A percentile compares a stretch with the other conserved stretches of the same genome.
These are phyloP conservation scores for Colletotrichum cereale DNA, from an alignment of 2,329 filamentous ascomycete genomes.

Conservation along the genomic window DNA sequence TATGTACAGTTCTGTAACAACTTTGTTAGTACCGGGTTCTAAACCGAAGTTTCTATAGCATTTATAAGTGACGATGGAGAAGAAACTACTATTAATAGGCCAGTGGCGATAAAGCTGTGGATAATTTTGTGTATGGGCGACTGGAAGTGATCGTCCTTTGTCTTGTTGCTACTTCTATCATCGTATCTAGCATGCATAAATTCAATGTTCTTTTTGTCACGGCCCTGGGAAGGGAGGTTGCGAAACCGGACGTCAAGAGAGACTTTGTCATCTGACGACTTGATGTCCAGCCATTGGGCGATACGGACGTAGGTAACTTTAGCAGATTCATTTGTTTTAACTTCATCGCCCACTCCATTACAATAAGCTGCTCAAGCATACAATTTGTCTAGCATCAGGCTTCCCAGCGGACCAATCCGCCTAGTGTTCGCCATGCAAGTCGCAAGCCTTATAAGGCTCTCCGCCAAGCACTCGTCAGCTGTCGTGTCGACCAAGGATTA, in stretches of 20 bases:
- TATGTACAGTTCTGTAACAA: constrained; percentile 37
- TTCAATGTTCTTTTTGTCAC: constrained; percentile 37
- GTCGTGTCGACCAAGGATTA: not conserved
- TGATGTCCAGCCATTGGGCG: no score
- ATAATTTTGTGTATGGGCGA: constrained; percentile 41
- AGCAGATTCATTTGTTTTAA: no score
- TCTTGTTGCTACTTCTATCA: constrained; percentile 9
- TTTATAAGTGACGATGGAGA: not conserved
- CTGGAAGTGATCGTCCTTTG: constrained; percentile 21
- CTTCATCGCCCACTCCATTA: no score
- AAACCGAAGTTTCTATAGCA: no score
- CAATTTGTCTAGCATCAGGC: not conserved
- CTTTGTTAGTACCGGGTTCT: constrained; percentile 8
- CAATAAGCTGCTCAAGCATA: no score
- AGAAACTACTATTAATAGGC: constrained; percentile 41
- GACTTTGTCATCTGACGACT: constrained; percentile 17
- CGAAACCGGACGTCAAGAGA: constrained; percentile 28
- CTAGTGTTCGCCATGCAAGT: not conserved
- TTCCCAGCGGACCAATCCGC: not conserved
- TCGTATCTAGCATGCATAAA: constrained; percentile 38
- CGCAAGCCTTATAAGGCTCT: not conserved
- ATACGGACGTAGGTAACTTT: no score
- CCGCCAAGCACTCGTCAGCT: not conserved
- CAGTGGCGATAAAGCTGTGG: constrained; percentile 39
- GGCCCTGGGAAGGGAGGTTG: constrained; percentile 32